Conservation (phyloP, 2,329 filamentous ascomycete species). For the Fusarium lyarnte region DNA sequence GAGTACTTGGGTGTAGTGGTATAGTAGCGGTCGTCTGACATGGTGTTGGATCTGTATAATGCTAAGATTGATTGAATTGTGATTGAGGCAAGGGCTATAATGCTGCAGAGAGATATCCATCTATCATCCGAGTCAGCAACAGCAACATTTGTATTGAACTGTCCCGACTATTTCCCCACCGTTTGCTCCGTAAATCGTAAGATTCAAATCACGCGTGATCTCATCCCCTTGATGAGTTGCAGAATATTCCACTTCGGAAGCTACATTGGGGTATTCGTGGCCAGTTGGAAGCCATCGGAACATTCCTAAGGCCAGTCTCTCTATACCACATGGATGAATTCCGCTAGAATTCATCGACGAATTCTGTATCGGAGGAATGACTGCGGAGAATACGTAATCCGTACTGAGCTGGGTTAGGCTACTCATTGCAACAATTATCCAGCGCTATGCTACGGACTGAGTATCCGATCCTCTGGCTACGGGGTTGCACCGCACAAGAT, state of each 20-base stretch:
- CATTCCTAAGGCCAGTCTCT: background rate
- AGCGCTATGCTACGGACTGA: background rate
- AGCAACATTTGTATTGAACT: background rate
- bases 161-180: background rate
- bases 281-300: background rate
- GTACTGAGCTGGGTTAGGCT: background rate
- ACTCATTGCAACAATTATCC: background rate
- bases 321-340: background rate
- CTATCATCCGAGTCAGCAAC: background rate
- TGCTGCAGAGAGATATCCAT: background rate
- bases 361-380: background rate
- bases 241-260: background rate
- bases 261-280: background rate
- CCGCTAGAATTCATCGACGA: background rate
- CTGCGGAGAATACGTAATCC: background rate
- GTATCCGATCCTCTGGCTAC: too few species aligned
- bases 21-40: background rate
- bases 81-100: background rate
- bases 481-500: too few species aligned
- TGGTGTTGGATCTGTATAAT: background rate
- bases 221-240: background rate
- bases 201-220: fast-evolving
- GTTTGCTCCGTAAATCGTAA: background rate
- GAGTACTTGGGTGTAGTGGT: background rate
- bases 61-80: background rate